Percentiles rank a stretch among this genome's conserved stretches.
Conservation (phyloP, 73 alveolate species). For the Stentor coeruleus region DNA sequence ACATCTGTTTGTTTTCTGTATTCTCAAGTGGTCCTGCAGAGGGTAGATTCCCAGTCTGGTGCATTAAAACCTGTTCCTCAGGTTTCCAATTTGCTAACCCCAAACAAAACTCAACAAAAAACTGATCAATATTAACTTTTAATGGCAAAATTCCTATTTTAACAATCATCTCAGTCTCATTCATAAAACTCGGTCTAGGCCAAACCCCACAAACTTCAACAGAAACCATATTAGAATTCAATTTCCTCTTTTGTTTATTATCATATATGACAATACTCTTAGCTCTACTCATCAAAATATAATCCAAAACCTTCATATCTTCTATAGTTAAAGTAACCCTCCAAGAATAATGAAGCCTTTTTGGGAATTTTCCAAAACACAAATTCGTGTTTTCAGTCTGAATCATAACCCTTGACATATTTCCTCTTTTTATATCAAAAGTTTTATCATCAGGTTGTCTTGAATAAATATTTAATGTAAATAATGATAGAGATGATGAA, state of each 20-base stretch:
- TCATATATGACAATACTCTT: background rate
- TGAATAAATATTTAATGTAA: background rate
- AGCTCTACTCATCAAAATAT: background rate
- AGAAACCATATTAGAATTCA: background rate
- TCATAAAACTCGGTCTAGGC: background rate
- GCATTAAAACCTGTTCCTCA: conserved; percentile 6
- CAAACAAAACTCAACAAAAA: background rate
- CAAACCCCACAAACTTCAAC: conserved; percentile 3
- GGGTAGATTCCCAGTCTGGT: background rate
- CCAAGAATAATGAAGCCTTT: conserved; percentile 15
- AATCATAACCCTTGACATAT: background rate
- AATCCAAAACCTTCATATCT: background rate
- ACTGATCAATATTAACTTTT: conserved; percentile 2
- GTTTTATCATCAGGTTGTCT: background rate
- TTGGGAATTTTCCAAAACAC: background rate
- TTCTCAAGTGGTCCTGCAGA: background rate
- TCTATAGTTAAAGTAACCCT: background rate
- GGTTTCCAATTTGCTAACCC: conserved; percentile 12
- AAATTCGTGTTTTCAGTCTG: background rate
- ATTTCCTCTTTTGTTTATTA: background rate
- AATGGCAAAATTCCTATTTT: background rate
- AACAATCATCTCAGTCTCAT: background rate
- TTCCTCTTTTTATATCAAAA: background rate
- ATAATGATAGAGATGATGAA: background rate
- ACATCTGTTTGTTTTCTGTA: background rate